Conservation (phyloP, 163 green algal species). For the Scenedesmus sp. region DNA sequence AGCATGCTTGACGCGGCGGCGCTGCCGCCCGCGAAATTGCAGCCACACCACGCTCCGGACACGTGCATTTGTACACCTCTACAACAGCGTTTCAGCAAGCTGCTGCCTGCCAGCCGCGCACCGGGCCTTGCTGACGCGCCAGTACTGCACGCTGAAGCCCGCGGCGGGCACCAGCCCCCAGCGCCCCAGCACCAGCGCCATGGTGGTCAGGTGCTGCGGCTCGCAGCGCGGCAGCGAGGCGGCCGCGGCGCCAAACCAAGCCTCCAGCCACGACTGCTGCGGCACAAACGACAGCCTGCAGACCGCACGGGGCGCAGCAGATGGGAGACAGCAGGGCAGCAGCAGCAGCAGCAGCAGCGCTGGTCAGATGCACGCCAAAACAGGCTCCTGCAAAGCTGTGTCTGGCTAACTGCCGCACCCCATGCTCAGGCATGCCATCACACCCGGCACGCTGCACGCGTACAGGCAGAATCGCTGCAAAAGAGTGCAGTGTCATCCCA, state of each 20-base stretch:
- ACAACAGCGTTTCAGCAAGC: neutral
- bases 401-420: no score
- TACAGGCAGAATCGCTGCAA: no score
- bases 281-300: slow-evolving; percentile 34
- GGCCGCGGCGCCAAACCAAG: slow-evolving; percentile 6
- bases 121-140: slow-evolving; percentile 23
- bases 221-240: slow-evolving; percentile 33
- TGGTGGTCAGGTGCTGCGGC: slow-evolving; percentile 50
- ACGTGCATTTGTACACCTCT: neutral
- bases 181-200: slow-evolving; percentile 18
- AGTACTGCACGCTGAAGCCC: slow-evolving; percentile 31
- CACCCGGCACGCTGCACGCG: no score
- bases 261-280: slow-evolving; percentile 29
- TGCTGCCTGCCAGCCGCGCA: neutral
- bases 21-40: no score
- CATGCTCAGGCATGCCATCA: neutral
- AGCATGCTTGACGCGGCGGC: neutral
- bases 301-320: neutral
- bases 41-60: no score
- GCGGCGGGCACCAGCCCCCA: slow-evolving; percentile 23
- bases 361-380: no score
- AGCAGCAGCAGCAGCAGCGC: neutral
- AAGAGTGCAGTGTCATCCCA: no score
- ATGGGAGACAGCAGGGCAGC: neutral
- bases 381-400: no score